phyloP scores from a whole-genome alignment of 2,329 filamentous ascomycete genomes.

The Orbilia javanica region DNA sequence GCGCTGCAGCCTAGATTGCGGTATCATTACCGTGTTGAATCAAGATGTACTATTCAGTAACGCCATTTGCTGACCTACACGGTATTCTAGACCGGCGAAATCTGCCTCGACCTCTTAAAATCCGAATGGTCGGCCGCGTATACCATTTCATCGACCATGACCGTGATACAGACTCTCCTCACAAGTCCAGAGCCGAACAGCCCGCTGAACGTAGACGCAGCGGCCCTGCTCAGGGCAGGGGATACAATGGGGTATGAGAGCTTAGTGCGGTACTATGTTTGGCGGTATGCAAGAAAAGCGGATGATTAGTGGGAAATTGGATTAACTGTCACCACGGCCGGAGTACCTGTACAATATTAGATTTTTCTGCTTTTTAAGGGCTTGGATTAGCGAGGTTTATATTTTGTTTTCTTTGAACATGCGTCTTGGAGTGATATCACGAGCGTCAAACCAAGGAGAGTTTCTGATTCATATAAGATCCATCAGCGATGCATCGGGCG shows the following conservation, averaged over 20 bases:
- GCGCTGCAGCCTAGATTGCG: too few relatives aligned
- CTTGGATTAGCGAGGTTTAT: slow-evolving; percentile 15
- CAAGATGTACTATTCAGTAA: not conserved
- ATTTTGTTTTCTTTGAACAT: not conserved
- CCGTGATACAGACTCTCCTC: slow-evolving; percentile 78
- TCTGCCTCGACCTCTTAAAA: slow-evolving; percentile 89
- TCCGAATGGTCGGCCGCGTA: slow-evolving; percentile 87
- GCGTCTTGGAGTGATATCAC: slow-evolving; percentile 10
- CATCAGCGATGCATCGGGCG: too few relatives aligned
- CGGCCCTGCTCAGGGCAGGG: slow-evolving; percentile 76
- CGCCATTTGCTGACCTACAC: slow-evolving; percentile 8
- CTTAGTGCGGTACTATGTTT: slow-evolving; percentile 75
- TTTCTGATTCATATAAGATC: too few relatives aligned
- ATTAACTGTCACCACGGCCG: too few relatives aligned
- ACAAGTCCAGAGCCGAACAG: slow-evolving; percentile 77
- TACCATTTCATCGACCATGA: slow-evolving; percentile 80
- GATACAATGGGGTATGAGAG: slow-evolving; percentile 77
- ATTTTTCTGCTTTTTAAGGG: not conserved
- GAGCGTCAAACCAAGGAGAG: too few relatives aligned
- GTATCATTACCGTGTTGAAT: not conserved
- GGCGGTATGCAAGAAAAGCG: slow-evolving; percentile 51
- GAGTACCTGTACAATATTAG: not conserved
- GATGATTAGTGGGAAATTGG: not conserved
- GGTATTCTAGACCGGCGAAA: slow-evolving; percentile 78
- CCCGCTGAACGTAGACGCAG: slow-evolving; percentile 83